Percentiles rank a stretch among this genome's conserved stretches.
These are phyloP conservation scores for Beauveria australis DNA, from an alignment of 2,329 filamentous ascomycete species.

Conservation along the genomic window DNA sequence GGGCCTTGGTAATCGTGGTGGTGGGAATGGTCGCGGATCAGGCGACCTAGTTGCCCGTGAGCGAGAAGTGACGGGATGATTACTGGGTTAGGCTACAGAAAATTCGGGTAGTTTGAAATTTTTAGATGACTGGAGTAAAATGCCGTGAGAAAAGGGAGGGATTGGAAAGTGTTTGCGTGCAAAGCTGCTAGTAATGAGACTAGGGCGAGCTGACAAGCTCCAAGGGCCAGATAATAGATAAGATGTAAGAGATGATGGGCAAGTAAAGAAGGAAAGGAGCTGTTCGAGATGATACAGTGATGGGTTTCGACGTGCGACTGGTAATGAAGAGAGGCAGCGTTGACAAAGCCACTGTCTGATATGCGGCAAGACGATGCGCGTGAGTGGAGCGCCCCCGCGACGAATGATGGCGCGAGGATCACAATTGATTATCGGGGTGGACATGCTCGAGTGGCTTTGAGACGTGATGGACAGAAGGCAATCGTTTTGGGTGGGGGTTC, in stretches of 20 bases:
- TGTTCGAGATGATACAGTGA: not conserved
- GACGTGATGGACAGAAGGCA: not conserved
- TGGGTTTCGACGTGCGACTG: not conserved
- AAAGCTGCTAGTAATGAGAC: not conserved
- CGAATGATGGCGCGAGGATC: not conserved
- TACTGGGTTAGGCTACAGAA: too few relatives aligned
- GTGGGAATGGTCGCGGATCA: too few relatives aligned
- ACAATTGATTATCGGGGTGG: not conserved
- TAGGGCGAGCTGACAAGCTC: not conserved
- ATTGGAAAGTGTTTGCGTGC: not conserved
- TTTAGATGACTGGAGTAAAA: too few relatives aligned
- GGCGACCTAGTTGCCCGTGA: too few relatives aligned
- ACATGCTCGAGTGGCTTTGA: not conserved
- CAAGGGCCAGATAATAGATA: not conserved
- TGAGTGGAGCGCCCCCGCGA: not conserved
- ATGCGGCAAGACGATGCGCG: conserved; percentile 1
- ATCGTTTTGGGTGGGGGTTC: not conserved
- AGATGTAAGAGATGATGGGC: not conserved
- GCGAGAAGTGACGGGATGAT: too few relatives aligned
- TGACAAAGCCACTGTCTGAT: not conserved
- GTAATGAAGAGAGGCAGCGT: not conserved
- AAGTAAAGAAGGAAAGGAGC: too few relatives aligned
- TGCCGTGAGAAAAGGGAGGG: too few relatives aligned
- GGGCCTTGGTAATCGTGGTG: too few relatives aligned
- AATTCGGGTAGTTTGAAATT: too few relatives aligned